Evolutionary conservation across 495 filamentous ascomycete species (phyloP).

Genomic region (Astrocystis sublimbata): DNA sequence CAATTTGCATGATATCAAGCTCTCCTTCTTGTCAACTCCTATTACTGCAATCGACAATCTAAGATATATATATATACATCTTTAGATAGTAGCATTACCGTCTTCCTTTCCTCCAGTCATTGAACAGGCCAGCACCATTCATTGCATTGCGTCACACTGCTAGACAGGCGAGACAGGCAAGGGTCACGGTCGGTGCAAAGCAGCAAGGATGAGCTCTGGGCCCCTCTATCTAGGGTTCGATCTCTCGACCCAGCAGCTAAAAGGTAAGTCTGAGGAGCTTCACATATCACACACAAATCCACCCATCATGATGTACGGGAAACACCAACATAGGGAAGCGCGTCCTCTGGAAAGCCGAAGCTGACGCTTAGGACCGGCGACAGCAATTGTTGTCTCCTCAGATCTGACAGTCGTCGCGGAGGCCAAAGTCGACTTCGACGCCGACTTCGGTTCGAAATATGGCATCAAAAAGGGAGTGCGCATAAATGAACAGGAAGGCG

Average conservation of each 20-base stretch:
- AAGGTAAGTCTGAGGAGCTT: conserved; percentile 55
- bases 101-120: background rate
- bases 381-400: conserved; percentile 77
- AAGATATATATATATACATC: background rate
- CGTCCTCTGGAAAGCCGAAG: background rate
- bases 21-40: background rate
- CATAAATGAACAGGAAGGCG: conserved; percentile 73
- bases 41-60: background rate
- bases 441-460: conserved; percentile 74
- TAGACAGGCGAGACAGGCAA: background rate
- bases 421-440: conserved; percentile 74
- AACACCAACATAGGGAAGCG: background rate
- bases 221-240: conserved; percentile 92
- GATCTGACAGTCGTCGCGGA: conserved; percentile 73
- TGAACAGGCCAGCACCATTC: too few relatives aligned
- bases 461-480: conserved; percentile 84
- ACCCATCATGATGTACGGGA: background rate
- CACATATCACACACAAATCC: background rate
- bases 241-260: conserved; percentile 94
- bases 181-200: too few relatives aligned
- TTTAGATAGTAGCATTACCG: background rate
- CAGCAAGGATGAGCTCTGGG: conserved; percentile 44
- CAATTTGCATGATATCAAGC: background rate
- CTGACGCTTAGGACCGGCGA: background rate
- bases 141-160: conserved; percentile 3